Evolutionary conservation across 108 stramenopile species (phyloP), one percentile per base, ranked within the genome.

Genomic region (Ochromonas danica): DNA sequence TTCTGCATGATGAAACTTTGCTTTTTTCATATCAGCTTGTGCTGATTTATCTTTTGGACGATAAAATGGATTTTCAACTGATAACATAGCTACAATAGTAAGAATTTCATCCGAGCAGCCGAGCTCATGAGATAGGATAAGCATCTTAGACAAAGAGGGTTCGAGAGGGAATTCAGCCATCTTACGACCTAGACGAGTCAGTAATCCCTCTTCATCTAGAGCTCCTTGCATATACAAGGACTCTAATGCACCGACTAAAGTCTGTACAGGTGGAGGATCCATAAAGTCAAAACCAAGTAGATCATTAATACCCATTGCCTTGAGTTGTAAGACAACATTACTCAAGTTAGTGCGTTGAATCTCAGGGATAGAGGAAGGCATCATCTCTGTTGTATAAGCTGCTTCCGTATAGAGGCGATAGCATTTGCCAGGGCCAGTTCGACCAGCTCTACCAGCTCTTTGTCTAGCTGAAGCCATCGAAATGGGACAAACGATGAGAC

Each of bases 151-250:
- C 0, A 97, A 87, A 43, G 94, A 93, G 1, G 98, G 95, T 81
- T 97, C 98, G 40, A 99, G 81, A 27, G 98, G 98, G 88, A 99
- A 99, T 83, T 97, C 97, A 31, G 98, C 98, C 96, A 98, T 96
- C 79, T 95, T 96, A 40, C 97, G 85, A 0, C 97, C 97, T 35
- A 95, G 79, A 70, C 95, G 85, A 22, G 97, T 94, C 67, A 98
- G 79, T 61, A 95, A 78, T 22, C 98, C 98, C 83, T 98, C 98
- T 40, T 98, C 96, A 81, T 98, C 98, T 10, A 99, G 85, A 1
- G 98, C 96, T 30, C 98, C 98, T 1, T 97, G 88, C 1, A 95
- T 94, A 80, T 95, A 91, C 0, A 99, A 89, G 25, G 89, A 85
- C 79, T 99, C 96, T 83, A 99, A 87, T n/a, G 97, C 97, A 40